Evolutionary conservation across 768 basidiomycete species (phyloP).

Genomic region (Myochromella boudieri): DNA sequence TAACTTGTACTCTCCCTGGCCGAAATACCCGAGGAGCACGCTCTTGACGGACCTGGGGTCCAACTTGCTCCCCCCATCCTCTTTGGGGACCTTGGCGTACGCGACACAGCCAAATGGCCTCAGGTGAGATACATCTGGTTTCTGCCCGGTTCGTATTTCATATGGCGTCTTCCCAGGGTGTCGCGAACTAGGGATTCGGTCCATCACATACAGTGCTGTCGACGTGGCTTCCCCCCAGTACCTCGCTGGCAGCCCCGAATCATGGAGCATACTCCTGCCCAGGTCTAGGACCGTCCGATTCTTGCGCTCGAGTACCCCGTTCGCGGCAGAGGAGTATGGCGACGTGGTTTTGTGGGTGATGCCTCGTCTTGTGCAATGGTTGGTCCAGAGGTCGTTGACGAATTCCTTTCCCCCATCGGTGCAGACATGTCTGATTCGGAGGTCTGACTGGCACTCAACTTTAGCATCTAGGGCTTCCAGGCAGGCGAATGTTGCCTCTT

Average conservation of each 20-base stretch:
- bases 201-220: background rate
- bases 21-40: background rate
- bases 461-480: too few relatives aligned
- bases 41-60: background rate
- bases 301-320: background rate
- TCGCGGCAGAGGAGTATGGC: background rate
- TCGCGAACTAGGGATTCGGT: background rate
- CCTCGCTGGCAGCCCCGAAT: background rate
- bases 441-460: too few relatives aligned
- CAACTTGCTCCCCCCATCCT: background rate
- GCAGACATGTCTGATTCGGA: too few relatives aligned
- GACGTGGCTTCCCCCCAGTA: background rate
- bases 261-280: background rate
- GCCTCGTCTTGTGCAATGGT: background rate
- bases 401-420: background rate
- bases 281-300: background rate
- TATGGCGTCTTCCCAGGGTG: background rate
- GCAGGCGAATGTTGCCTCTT: too few relatives aligned
- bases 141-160: background rate
- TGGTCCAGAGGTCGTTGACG: background rate
- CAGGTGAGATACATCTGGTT: background rate
- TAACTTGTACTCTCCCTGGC: background rate
- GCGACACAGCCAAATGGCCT: constrained; percentile 1
- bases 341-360: background rate
- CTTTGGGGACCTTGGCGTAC: background rate